Conservation (phyloP, 331 rosid species). For the Cydonia oblonga region DNA sequence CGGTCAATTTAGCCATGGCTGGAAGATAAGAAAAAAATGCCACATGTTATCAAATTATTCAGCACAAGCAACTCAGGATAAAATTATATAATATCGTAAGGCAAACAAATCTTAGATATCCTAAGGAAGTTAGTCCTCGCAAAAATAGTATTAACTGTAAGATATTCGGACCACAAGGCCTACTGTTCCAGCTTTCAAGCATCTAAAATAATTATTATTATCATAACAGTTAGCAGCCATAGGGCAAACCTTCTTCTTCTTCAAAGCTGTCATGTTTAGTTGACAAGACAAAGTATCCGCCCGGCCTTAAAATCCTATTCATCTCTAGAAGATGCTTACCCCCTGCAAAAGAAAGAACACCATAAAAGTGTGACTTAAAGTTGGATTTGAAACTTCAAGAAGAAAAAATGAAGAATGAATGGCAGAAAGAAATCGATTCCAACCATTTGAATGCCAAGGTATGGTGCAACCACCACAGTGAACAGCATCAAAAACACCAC, state of each 20-base stretch:
- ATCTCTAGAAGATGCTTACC: slow-evolving; percentile 87
- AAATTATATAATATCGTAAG: neutral
- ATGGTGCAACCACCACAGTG: slow-evolving; percentile 75
- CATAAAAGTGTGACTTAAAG: neutral
- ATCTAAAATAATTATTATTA: neutral
- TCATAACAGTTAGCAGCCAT: neutral
- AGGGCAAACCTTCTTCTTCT: slow-evolving; percentile 76
- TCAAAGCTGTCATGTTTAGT: slow-evolving; percentile 68
- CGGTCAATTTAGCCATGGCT: slow-evolving; percentile 61
- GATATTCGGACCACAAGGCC: neutral
- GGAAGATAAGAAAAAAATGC: slow-evolving; percentile 25
- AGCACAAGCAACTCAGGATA: neutral
- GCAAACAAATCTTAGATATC: neutral
- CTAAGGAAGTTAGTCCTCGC: neutral
- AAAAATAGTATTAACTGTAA: neutral
- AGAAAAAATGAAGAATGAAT: neutral
- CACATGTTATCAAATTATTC: neutral
- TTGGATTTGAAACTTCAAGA: neutral
- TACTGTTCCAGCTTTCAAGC: neutral
- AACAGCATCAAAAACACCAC: slow-evolving; percentile 74
- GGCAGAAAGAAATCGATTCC: neutral
- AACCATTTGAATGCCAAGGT: slow-evolving; percentile 83
- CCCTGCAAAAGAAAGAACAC: slow-evolving; percentile 29
- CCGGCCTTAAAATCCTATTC: slow-evolving; percentile 74
- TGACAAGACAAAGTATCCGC: slow-evolving; percentile 84